Base-by-base conservation (phyloP, 768 basidiomycete species). In the Boletus insuetus region DNA sequence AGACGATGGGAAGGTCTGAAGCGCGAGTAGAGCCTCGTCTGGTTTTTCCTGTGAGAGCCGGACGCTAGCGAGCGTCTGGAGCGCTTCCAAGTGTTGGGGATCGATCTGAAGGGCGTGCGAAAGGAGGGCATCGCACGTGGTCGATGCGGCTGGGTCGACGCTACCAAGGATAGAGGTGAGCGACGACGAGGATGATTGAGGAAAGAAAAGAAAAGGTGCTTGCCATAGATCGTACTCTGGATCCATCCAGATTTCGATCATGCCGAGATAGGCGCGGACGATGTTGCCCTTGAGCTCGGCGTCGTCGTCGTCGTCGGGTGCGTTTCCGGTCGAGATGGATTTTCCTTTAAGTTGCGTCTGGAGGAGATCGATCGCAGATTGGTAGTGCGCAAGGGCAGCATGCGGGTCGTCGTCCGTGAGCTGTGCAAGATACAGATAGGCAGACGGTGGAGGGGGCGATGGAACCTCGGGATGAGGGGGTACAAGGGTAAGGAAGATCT, bases 231-330 rank as follows among this genome's bases (percentile, higher is more conserved):
- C 92, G 60, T 87, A 86, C 2, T 81, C 79, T 31, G 89, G 89
- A 64, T 94, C 90, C 93, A 97, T 96, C 94, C 94, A 97, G 16
- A 95, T 89, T 68, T 96, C 94, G 24, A 95, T 87, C 80, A 94
- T 94, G 9, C 88, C 89, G 31, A 94, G 79, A 20, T 94, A 79
- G 9, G 91, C 91, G 39, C 87, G 79, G 12, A 94, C 85, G 53
- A 87, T 84, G 64, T 84, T 90, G 32, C 71, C 79, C 64, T 77
- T 85, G 46, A 85, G 68, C 60, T 90, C 86, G 50, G 29, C 29
- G 29, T 29, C 29, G 29, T 64, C 69, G n/a, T 61, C 61, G 6
- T 66, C 65, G 48, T 70, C 76, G 54, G 67, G 73, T 8, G 62
- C 41, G 17, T 61, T 72, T 16, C 73, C 71, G 5, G 69, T 72